A percentile compares a stretch with the other conserved stretches of the same genome.
These are phyloP conservation scores for Cylindrodendrum hubeiense DNA, from an alignment of 2,329 filamentous ascomycete species.

Conservation along the genomic window DNA sequence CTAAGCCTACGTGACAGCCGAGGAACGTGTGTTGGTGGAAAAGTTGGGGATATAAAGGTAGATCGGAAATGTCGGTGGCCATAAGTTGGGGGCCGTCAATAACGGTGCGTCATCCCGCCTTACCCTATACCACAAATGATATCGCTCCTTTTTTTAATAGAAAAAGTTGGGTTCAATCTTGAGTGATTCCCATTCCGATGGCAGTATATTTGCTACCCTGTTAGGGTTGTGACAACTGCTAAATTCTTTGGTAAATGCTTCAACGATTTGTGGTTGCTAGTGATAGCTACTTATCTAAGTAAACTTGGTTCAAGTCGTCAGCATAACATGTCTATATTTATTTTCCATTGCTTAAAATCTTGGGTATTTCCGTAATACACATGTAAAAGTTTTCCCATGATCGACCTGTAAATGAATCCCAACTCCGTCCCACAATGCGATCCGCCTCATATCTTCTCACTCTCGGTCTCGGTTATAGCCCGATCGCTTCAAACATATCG, in stretches of 20 bases:
- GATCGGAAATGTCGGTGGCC: slow-evolving; percentile 41
- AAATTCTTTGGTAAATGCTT: background rate
- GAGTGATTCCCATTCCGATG: background rate
- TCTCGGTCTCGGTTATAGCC: slow-evolving; percentile 39
- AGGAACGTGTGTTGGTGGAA: background rate
- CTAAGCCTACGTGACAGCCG: slow-evolving; percentile 21
- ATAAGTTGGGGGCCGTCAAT: slow-evolving; percentile 23
- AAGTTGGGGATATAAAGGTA: slow-evolving; percentile 12
- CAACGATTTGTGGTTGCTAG: background rate
- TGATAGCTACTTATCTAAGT: background rate
- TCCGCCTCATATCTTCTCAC: slow-evolving; percentile 4
- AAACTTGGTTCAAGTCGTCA: background rate
- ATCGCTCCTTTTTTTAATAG: background rate
- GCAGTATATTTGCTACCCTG: background rate
- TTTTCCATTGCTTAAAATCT: slow-evolving; percentile 17
- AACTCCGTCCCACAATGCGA: slow-evolving; percentile 38
- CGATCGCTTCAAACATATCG: slow-evolving; percentile 62
- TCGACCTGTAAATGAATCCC: slow-evolving; percentile 33
- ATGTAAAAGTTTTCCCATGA: slow-evolving; percentile 26
- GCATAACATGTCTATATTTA: background rate
- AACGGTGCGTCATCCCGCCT: slow-evolving; percentile 15
- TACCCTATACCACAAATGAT: slow-evolving; percentile 33
- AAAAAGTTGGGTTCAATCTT: background rate
- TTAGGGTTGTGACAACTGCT: background rate
- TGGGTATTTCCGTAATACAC: slow-evolving; percentile 42